Conservation (phyloP, 164 flowering plant genomes). For the Macadamia integrifolia region DNA sequence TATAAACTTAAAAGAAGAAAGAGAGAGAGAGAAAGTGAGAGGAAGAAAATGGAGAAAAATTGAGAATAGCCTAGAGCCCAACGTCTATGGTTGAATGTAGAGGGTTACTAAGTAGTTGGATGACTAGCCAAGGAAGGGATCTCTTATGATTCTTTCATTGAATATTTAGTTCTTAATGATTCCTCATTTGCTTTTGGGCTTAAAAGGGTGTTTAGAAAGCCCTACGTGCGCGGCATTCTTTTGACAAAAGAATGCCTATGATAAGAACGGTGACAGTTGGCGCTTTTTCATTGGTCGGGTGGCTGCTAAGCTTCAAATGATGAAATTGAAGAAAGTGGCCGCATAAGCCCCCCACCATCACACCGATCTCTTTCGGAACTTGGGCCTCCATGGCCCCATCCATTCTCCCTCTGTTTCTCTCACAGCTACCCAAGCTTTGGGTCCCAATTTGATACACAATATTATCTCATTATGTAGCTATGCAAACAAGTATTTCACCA, state of each 20-base stretch:
- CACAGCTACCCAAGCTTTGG: not conserved
- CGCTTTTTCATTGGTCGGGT: constrained; percentile 19
- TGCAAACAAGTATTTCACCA: no score
- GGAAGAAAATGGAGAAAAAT: no score
- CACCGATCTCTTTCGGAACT: constrained; percentile 72
- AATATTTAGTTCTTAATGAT: constrained; percentile 29
- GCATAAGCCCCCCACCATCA: constrained; percentile 30
- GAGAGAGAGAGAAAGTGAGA: no score
- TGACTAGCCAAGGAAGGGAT: no score
- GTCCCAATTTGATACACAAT: not conserved
- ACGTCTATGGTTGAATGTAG: no score
- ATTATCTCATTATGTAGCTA: no score
- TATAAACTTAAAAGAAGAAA: no score
- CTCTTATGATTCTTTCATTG: constrained; percentile 9
- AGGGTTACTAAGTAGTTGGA: no score
- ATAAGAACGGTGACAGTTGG: not conserved
- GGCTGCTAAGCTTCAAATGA: constrained; percentile 25
- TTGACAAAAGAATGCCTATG: not conserved
- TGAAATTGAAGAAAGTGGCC: constrained; percentile 21
- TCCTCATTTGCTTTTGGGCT: constrained; percentile 11
- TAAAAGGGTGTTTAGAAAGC: constrained; percentile 17
- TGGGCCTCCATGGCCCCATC: constrained; percentile 38
- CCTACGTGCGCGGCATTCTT: constrained; percentile 24
- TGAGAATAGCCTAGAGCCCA: no score
- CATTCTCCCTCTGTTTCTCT: not conserved